These are phyloP conservation scores for Babesia ovis DNA, from an alignment of 169 alveolate genomes.

Conservation along the genomic window DNA sequence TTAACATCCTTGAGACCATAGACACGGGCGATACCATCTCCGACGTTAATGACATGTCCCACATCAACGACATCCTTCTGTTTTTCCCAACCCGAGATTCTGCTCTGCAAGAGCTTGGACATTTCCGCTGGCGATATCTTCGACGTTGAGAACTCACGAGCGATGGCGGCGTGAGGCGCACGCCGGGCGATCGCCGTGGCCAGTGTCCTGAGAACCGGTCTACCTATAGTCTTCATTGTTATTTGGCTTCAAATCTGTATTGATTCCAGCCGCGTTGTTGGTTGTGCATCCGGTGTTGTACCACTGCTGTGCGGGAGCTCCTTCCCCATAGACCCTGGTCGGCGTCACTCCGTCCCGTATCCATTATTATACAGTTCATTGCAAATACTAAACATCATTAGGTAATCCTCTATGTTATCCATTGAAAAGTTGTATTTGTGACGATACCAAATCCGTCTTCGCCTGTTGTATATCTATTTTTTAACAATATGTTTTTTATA, in stretches of 20 bases:
- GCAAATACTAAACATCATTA: too few species aligned
- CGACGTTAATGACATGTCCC: slow-evolving; percentile 95
- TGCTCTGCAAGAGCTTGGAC: slow-evolving; percentile 79
- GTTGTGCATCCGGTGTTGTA: not conserved
- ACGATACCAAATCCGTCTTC: too few species aligned
- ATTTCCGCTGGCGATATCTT: slow-evolving; percentile 85
- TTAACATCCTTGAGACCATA: slow-evolving; percentile 92
- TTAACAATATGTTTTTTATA: too few species aligned
- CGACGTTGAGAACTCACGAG: slow-evolving; percentile 56
- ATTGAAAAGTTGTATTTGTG: too few species aligned
- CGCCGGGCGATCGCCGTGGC: slow-evolving; percentile 21
- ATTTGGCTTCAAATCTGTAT: not conserved
- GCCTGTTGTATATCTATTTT: too few species aligned
- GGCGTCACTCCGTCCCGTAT: not conserved
- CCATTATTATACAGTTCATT: too few species aligned
- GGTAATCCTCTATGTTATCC: too few species aligned
- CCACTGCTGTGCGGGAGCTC: not conserved
- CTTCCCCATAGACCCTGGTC: slow-evolving; percentile 35
- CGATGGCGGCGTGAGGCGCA: not conserved
- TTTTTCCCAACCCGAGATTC: slow-evolving; percentile 80
- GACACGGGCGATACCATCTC: slow-evolving; percentile 97
- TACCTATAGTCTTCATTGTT: slow-evolving; percentile 29
- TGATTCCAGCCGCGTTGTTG: not conserved
- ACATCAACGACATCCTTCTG: slow-evolving; percentile 88
- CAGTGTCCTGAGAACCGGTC: slow-evolving; percentile 36